Base-by-base conservation (phyloP, 805 yeast genomes). In the Nakazawaea wickerhamii region DNA sequence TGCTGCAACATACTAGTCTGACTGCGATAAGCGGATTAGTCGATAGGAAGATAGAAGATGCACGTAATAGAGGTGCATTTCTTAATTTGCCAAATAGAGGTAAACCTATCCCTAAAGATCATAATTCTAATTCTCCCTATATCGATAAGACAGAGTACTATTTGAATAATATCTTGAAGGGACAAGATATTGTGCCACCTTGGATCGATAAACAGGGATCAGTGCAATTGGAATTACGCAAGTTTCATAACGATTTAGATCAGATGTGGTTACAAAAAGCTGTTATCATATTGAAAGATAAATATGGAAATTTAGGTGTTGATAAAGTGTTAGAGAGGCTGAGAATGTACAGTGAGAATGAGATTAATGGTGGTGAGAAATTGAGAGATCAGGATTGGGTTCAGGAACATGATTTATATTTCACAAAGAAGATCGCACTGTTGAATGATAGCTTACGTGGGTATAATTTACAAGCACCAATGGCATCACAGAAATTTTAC, bases 201-300 rank as follows among this genome's bases (percentile, higher is more conserved):
- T 89, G 96, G 96, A 81, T 89, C 28, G 95, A 87, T 52, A 80
- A 76, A 43, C 93, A 85, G 58, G 67, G 75, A 15, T 69, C 75
- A 2, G 75, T 82, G 4, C 70, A 73, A 33, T 46, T 52, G 2
- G 75, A 73, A 28, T 67, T 84, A 7, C 55, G 52, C 2, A 53
- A 53, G 0, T 77, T 85, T 41, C 60, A 89, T 40, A 47, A 50
- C 0, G 67, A 67, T 27, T 42, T 81, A 23, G 71, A 65, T 31
- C 41, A 52, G 2, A 61, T 61, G 22, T 76, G 76, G 77, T 41
- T 58, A 38, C 43, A 43, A 18, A 47, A 57, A 43, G 61, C 67
- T 3, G 57, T 66, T 4, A 52, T 48, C 43, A 41, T 50, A 19
- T 50, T 54, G 9, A 53, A 54, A 23, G 70, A 64, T 10, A 40